Base-by-base conservation (phyloP, 2,329 filamentous ascomycete genomes). In the Helicocarpus griseus region DNA sequence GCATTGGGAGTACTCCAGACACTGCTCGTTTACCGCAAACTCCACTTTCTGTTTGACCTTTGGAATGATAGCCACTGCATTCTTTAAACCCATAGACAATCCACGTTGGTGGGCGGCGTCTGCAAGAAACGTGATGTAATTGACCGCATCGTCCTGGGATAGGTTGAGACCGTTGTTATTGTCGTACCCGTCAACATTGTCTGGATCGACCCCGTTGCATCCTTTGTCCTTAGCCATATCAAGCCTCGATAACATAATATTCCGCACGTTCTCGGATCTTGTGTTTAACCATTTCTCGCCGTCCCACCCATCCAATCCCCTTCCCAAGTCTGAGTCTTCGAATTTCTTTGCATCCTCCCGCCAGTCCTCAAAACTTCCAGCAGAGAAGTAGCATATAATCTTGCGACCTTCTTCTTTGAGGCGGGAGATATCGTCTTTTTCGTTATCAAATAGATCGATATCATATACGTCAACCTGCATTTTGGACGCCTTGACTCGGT, bases 361-460 rank as follows among this genome's bases (percentile, higher is more conserved):
- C 70, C 76, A 80, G 48, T 80, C 63, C 65, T 89, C 85, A 58
- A 77, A 86, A 6, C 79, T 83, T 1, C 85, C 85, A 0, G 82
- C 83, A 48, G 80, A 84, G 69, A 88, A 88, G 68, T 89, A 89
- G 71, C 85, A 89, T 53, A 88, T 82, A 50, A 87, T 78, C 55
- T 78, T 81, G 61, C 78, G 78, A 7, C 75, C 77, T 26, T 73
- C 60, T 2, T 58, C 56, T 39, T 82, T 76, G 13, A 83, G 68
- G 4, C 64, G 62, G 3, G 65, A 54, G 48, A 83, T 77, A 1
- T 68, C 73, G 5, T 66, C 61, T 13, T 69, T 67, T 5, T 69
- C 64, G 48, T 77, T 79, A 52, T 76, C 70, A 63, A 83, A 81
- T 11, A 82, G 70, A 54, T 80, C 73, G 53, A 85, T 81, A 63